Base-by-base conservation (phyloP, 1,284 basidiomycete genomes). In the Acaromyces ingoldii region DNA sequence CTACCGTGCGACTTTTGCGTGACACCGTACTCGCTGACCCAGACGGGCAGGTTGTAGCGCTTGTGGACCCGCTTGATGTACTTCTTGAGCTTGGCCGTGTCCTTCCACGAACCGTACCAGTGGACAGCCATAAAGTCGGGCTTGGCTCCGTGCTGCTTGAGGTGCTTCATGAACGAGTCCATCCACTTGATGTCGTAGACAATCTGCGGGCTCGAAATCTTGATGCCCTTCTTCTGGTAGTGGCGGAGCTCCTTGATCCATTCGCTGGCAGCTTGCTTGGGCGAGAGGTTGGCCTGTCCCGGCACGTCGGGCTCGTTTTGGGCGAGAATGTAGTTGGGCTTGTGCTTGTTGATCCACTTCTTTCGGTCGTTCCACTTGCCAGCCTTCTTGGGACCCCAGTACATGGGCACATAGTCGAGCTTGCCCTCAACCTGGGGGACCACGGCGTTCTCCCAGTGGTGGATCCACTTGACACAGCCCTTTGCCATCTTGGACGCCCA, bases 11-110 rank as follows among this genome's bases (percentile, higher is more conserved):
- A 60, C 2, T 53, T 54, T 17, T 49, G 30, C 4, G 70, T 74
- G 38, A 67, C 40, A 47, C 72, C 72, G 53, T 62, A 70, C 61
- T 74, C 72, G n/a, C 70, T 70, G 17, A 74, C 19, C 72, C 72
- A 74, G 40, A 74, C 57, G 3, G 54, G 15, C 36, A 28, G 25
- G 1, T 43, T 38, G 48, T 52, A 68, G 11, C 42, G 53, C 2
- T 63, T 40, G 55, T 68, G 57, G 6, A 71, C 62, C 17, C 45
- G 51, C 30, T 50, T 29, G 37, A 72, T 52, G 62, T 61, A 74
- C 7, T 49, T 48, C 31, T 60, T 66, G 25, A 73, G 58, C 33
- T 60, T 57, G 54, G 58, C 62, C 17, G 69, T 51, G 44, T 73
- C 67, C 10, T 52, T 41, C 49, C 54, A 60, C 15, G 57, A 55